Conservation (phyloP, 78 protist species). For the Tieghemostelium lacteum region DNA sequence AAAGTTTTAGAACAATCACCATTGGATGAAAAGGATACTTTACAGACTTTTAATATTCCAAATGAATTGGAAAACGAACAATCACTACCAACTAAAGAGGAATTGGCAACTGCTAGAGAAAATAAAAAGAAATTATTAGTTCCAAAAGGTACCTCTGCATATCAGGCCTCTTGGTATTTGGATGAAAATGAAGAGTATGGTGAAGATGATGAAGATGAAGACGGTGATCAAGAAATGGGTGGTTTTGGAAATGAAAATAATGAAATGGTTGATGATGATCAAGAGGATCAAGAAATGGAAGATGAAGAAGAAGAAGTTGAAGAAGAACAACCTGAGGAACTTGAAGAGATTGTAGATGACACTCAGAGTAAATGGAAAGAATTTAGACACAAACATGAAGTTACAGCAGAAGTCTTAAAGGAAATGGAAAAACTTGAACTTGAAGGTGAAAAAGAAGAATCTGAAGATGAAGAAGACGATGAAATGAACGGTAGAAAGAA, state of each 20-base stretch:
- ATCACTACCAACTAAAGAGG: slow-evolving; percentile 87
- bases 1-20: not conserved
- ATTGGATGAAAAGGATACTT: slow-evolving; percentile 39
- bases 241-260: not conserved
- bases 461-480: slow-evolving; percentile 19
- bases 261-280: slow-evolving; percentile 29
- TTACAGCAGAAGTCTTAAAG: slow-evolving; percentile 27
- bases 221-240: slow-evolving; percentile 10
- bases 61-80: slow-evolving; percentile 74
- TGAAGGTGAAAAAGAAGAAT: not conserved
- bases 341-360: slow-evolving; percentile 41
- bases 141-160: slow-evolving; percentile 88
- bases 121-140: slow-evolving; percentile 70
- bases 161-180: slow-evolving; percentile 91
- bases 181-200: slow-evolving; percentile 82
- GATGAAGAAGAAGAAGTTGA: slow-evolving; percentile 1
- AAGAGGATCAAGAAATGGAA: not conserved
- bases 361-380: slow-evolving; percentile 58
- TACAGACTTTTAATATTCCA: slow-evolving; percentile 74
- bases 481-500: slow-evolving; percentile 10
- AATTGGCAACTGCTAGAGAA: slow-evolving; percentile 65
- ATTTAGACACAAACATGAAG: slow-evolving; percentile 47
- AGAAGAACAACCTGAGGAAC: slow-evolving; percentile 8
- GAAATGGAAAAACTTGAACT: slow-evolving; percentile 1
- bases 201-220: slow-evolving; percentile 22